Base-by-base conservation (phyloP, 331 rosid genomes). In the Malus hybrid region DNA sequence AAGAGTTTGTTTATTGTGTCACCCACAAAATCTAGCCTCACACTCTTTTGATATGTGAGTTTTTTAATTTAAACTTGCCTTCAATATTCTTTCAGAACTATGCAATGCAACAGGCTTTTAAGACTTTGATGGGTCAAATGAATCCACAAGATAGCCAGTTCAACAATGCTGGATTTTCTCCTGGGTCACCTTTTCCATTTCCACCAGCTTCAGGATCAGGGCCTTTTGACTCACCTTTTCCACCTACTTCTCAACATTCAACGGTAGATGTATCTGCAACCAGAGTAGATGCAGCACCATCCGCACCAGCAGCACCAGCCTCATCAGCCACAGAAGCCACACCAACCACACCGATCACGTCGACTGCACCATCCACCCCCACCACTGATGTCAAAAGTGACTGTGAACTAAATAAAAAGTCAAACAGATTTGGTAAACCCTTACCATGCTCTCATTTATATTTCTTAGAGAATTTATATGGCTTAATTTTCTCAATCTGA, bases 31-130 rank as follows among this genome's bases (percentile, higher is more conserved):
- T 71, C 66, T 67, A 56, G 75, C 76, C 70, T 52, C 65, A 68
- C 57, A 55, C 5, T 16, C 52, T 62, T 76, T 66, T 62, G 39
- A 34, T 77, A 32, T 74, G 44, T 42, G 12, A 59, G 12, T 67
- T 54, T 22, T 60, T 60, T 60, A 60, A 27, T 62, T 29, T 64
- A 39, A 72, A 60, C 77, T 80, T 70, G 31, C 18, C 1, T 31
- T 56, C 14, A 19, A 36, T 81, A 55, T 18, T 55, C 31, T 82
- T 71, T 80, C 90, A 95, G 99, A 90, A 87, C 62, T 95, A 90
- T 95, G 97, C 97, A 62, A 92, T 95, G 97, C 97, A 92, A 90
- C 99, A 92, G 90, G 97, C 99, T 86, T 86, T 92, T 81, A 90
- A 95, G 89, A 90, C 91, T 69, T 28, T 95, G 89, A 90, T 95